These are phyloP conservation scores for Coniochaeta prunicola DNA, from an alignment of 2,329 filamentous ascomycete species.

Conservation along the genomic window DNA sequence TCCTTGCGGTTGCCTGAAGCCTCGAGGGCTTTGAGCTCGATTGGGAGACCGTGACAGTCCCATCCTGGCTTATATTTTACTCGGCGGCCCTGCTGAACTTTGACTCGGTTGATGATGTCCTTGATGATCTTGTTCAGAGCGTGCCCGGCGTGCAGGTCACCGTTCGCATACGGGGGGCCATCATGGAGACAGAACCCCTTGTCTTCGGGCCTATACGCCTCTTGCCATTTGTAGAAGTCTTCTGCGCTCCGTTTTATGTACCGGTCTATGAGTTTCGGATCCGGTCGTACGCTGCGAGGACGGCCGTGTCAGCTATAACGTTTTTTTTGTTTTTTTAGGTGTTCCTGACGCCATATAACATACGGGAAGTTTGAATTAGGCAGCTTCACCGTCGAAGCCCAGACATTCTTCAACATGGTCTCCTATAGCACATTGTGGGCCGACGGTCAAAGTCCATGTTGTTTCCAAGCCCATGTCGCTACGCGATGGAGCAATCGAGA, in stretches of 20 bases:
- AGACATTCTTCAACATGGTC: conserved; percentile 46
- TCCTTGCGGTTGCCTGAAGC: conserved; percentile 35
- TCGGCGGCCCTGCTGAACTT: conserved; percentile 68
- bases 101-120: conserved; percentile 79
- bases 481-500: background rate
- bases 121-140: conserved; percentile 96
- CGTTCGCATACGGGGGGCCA: conserved; percentile 96
- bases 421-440: conserved; percentile 15
- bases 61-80: conserved; percentile 86
- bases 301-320: background rate
- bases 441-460: background rate
- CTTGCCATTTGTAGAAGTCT: conserved; percentile 86
- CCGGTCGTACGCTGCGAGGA: background rate
- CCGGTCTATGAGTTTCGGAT: conserved; percentile 23
- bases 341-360: conserved; percentile 16
- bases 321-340: background rate
- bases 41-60: conserved; percentile 96
- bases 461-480: background rate
- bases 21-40: conserved; percentile 90
- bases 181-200: conserved; percentile 79
- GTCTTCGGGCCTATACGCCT: conserved; percentile 40
- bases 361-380: conserved; percentile 70
- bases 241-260: conserved; percentile 76
- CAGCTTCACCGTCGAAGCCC: conserved; percentile 68
- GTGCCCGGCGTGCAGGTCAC: conserved; percentile 83